Conservation (phyloP, 176 grass and related monocot genomes). For the Hsuehochloa calcarea region DNA sequence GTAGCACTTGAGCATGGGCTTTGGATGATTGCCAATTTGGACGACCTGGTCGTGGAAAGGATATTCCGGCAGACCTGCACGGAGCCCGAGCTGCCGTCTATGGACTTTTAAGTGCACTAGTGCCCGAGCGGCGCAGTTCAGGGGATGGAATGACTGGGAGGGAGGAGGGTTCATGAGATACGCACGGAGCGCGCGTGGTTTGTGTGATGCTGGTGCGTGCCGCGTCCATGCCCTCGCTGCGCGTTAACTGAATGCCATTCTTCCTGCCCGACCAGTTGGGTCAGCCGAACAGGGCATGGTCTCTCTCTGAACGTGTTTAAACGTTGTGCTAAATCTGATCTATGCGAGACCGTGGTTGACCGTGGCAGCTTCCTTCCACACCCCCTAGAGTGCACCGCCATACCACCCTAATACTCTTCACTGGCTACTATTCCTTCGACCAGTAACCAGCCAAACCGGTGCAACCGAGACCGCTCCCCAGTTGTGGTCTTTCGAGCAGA, state of each 20-base stretch:
- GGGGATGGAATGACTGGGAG: neutral
- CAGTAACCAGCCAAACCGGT: too few relatives aligned
- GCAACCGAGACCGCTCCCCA: too few relatives aligned
- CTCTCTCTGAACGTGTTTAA: too few relatives aligned
- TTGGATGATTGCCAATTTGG: neutral
- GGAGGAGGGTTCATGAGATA: neutral
- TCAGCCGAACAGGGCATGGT: neutral
- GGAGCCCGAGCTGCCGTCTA: neutral
- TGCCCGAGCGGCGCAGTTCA: neutral
- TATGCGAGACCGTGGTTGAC: too few relatives aligned
- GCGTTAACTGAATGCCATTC: constrained; percentile 26
- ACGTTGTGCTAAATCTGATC: too few relatives aligned
- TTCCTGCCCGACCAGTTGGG: neutral
- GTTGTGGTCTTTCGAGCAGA: too few relatives aligned
- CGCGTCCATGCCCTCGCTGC: neutral
- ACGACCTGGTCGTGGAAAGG: neutral
- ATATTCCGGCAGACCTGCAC: neutral
- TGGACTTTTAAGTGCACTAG: neutral
- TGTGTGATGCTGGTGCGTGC: constrained; percentile 19
- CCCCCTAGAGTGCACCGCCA: too few relatives aligned
- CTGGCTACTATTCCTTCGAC: too few relatives aligned
- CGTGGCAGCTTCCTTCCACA: too few relatives aligned
- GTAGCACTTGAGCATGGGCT: neutral
- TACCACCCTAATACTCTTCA: too few relatives aligned
- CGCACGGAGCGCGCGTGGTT: constrained; percentile 23